These are phyloP conservation scores for Ophiostoma tasmaniense DNA, from an alignment of 2,329 filamentous ascomycete species.

Conservation along the genomic window DNA sequence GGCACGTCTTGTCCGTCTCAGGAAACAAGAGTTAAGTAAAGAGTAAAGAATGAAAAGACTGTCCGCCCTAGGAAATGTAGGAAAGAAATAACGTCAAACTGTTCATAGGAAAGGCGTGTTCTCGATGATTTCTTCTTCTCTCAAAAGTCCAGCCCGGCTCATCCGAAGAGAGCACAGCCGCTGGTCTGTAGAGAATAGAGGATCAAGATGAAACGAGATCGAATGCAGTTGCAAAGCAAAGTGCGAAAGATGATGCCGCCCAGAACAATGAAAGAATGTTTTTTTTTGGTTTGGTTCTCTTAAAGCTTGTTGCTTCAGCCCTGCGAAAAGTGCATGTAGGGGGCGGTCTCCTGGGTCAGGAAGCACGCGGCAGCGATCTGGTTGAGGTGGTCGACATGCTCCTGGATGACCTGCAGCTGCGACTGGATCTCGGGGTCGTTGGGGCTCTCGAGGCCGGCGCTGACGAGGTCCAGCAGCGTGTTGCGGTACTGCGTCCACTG, in stretches of 20 bases:
- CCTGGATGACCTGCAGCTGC: conserved; percentile 44
- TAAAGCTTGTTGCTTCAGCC: background rate
- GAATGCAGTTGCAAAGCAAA: background rate
- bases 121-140: background rate
- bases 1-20: conserved; percentile 1
- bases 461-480: conserved; percentile 52
- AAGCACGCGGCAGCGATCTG: conserved; percentile 31
- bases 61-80: background rate
- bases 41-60: background rate
- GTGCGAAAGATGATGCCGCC: background rate
- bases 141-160: background rate
- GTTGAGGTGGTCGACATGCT: conserved; percentile 43
- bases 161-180: background rate
- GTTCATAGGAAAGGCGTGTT: background rate
- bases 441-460: conserved; percentile 37
- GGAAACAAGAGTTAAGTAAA: conserved; percentile 6
- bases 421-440: conserved; percentile 46
- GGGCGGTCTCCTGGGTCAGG: conserved; percentile 22
- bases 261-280: conserved; percentile 1
- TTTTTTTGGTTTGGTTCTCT: background rate
- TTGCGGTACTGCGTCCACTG: conserved; percentile 56
- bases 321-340: conserved; percentile 12
- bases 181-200: background rate
- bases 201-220: background rate
- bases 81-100: background rate